Evolutionary conservation across 345 rosid genomes (phyloP), one percentile per base, ranked within the genome.

Genomic region (Alliaria petiolata): DNA sequence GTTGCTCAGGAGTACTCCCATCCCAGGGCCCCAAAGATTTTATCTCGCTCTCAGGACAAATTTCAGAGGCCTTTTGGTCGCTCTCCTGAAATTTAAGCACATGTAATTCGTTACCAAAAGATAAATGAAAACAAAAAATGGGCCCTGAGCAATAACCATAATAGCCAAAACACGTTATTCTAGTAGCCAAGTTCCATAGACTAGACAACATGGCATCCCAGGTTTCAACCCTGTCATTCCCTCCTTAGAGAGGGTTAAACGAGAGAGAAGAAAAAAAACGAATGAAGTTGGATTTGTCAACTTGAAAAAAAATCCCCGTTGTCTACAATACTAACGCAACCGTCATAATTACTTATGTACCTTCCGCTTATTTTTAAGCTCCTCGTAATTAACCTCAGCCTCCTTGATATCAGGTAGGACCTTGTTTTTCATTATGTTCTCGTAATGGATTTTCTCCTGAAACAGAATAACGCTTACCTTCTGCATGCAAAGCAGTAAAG

Each of bases 21-120:
- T 89, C 96, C 83, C 82, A 82, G 63, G 79, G 88, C 71, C 91
- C 97, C 65, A 87, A 78, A 80, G 88, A 85, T 85, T 88, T 69
- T 70, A 91, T 80, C 71, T 91, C 99, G 82, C 80, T 81, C 84
- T 86, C 99, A 26, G 87, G 90, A 80, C 95, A 91, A 72, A 95
- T 91, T 72, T 89, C 85, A 67, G 99, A 95, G 75, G 99, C 99
- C 86, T 91, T 95, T 77, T 74, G 76, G 63, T 75, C 81, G 70
- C 78, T 85, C 70, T 91, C 96, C 99, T 95, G 82, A 70, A 81
- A 62, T 44, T 44, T 54, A 38, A 68, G 69, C 64, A 61, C 20
- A 67, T 20, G 43, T 43, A 60, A 60, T 34, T 31, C n/a, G 14
- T 16, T 51, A 60, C 36, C 22, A 52, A 45, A 67, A 30, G 33